Conservation (phyloP, 2,329 filamentous ascomycete genomes). For the Colletotrichum sp. region DNA sequence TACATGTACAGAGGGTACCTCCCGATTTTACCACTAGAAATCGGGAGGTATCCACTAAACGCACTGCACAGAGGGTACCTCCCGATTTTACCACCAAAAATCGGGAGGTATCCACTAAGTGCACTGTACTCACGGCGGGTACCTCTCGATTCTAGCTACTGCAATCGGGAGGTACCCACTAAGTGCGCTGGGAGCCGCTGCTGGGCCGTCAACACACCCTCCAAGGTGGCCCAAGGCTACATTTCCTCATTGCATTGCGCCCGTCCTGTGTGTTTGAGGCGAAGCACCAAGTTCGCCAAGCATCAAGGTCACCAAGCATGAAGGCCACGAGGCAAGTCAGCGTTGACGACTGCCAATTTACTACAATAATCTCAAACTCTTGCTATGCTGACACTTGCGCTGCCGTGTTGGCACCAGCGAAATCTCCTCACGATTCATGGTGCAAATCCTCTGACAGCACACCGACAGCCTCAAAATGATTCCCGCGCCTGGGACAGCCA, state of each 20-base stretch:
- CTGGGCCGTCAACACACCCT: neutral
- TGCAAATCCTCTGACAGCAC: neutral
- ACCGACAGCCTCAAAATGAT: neutral
- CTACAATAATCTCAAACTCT: neutral
- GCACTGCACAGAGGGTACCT: too few relatives aligned
- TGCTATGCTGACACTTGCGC: neutral
- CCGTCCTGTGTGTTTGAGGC: neutral
- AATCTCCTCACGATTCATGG: neutral
- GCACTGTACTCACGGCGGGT: too few relatives aligned
- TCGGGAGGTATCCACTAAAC: too few relatives aligned
- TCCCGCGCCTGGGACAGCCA: neutral
- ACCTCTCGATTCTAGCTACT: too few relatives aligned
- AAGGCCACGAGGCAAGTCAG: neutral
- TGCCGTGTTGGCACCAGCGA: neutral
- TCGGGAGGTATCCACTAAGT: too few relatives aligned
- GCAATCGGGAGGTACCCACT: too few relatives aligned
- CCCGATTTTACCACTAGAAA: too few relatives aligned
- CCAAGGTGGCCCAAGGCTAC: neutral
- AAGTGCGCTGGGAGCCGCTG: too few relatives aligned
- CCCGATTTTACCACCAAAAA: too few relatives aligned
- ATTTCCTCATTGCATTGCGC: neutral
- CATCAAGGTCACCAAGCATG: neutral
- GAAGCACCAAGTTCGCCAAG: neutral
- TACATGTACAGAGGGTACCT: too few relatives aligned
- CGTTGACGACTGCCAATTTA: rapidly evolving